phyloP scores from a whole-genome alignment of 257 asterid species.

The Anisodus acutangulus region DNA sequence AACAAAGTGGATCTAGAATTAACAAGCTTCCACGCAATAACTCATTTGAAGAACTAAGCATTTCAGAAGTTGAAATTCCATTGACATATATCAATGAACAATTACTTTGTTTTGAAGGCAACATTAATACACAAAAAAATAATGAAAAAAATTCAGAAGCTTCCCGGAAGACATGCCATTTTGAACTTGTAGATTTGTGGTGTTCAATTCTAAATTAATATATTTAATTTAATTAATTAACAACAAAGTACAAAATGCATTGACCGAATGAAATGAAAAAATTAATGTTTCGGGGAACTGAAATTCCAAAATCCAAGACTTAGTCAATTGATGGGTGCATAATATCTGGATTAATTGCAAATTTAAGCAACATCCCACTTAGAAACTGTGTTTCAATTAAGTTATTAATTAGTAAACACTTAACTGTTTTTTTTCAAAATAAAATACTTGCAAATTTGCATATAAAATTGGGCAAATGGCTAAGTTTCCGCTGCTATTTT shows the following conservation, averaged over 20 bases:
- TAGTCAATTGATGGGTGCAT: constrained; percentile 24
- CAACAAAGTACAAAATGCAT: constrained; percentile 28
- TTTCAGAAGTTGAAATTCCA: constrained; percentile 33
- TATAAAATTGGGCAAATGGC: constrained; percentile 19
- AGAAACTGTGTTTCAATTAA: not conserved
- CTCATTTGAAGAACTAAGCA: constrained; percentile 23
- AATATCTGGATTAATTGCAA: constrained; percentile 26
- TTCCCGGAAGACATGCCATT: constrained; percentile 64
- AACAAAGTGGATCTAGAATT: not conserved
- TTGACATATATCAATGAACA: constrained; percentile 34
- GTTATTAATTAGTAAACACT: not conserved
- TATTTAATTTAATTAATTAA: constrained; percentile 8
- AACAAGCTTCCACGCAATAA: not conserved
- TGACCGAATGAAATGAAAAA: constrained; percentile 1
- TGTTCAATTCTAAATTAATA: constrained; percentile 21
- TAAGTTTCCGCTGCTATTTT: not conserved
- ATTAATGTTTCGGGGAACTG: not conserved
- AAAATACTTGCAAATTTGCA: constrained; percentile 32
- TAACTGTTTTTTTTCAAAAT: not conserved
- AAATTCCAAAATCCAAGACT: constrained; percentile 26
- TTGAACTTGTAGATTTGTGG: constrained; percentile 35
- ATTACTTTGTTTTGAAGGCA: constrained; percentile 35
- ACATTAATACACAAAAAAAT: constrained; percentile 40
- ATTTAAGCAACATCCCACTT: constrained; percentile 33
- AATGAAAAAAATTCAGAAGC: constrained; percentile 41